A percentile compares a stretch with the other conserved stretches of the same genome.
These are phyloP conservation scores for Danielia reshetovae DNA, from an alignment of 805 yeast genomes.

Conservation along the genomic window DNA sequence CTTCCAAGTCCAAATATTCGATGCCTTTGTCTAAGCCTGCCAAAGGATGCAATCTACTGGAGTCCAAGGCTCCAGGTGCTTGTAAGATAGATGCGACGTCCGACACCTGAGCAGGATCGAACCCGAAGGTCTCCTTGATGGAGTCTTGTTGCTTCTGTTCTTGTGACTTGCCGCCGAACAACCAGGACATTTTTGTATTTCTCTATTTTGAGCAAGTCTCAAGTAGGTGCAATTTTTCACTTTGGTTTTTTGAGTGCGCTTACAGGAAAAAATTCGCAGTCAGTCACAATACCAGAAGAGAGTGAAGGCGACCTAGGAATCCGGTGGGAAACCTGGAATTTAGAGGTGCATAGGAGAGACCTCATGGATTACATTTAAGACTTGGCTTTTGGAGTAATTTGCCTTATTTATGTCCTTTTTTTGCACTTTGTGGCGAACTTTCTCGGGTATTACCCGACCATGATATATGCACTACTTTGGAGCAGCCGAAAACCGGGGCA, in stretches of 20 bases:
- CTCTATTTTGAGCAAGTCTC: neutral
- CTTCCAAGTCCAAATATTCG: constrained; percentile 88
- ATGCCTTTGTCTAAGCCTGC: constrained; percentile 89
- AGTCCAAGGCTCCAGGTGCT: constrained; percentile 60
- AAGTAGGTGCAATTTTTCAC: constrained; percentile 5
- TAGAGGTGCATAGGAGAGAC: no score
- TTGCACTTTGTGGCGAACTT: no score
- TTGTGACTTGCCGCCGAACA: constrained; percentile 38
- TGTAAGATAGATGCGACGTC: constrained; percentile 62
- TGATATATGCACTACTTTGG: neutral
- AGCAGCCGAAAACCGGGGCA: no score
- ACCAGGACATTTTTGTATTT: constrained; percentile 41
- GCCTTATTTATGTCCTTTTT: no score
- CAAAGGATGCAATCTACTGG: constrained; percentile 78
- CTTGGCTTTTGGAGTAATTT: no score
- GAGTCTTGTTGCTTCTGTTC: constrained; percentile 18
- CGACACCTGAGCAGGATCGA: constrained; percentile 60
- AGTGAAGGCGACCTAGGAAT: no score
- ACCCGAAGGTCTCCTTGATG: constrained; percentile 43
- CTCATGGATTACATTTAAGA: no score
- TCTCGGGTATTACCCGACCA: neutral
- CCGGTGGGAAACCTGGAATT: no score
- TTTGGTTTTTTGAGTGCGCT: constrained; percentile 1
- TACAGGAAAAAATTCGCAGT: no score
- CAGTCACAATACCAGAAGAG: no score